These are phyloP conservation scores for Moringa oleifera DNA, from an alignment of 345 rosid genomes.

Conservation along the genomic window DNA sequence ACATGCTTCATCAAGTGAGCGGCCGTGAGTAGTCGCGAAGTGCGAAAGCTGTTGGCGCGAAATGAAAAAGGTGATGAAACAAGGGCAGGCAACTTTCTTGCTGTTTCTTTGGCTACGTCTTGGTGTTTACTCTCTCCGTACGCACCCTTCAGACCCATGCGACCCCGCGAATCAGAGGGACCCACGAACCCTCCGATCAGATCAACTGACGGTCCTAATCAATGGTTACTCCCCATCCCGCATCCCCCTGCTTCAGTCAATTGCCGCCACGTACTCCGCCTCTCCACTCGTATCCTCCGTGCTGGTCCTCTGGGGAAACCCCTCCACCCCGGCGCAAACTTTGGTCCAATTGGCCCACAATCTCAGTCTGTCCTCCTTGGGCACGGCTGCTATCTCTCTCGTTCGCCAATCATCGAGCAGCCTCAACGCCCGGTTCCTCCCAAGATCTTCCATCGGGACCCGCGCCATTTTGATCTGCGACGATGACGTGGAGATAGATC, in stretches of 20 bases:
- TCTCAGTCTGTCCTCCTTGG: slow-evolving; percentile 39
- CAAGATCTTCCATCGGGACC: slow-evolving; percentile 38
- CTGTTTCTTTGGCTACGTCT: slow-evolving; percentile 6
- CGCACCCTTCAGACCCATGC: slow-evolving; percentile 33
- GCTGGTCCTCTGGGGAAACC: slow-evolving; percentile 67
- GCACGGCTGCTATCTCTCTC: slow-evolving; percentile 46
- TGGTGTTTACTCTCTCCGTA: slow-evolving; percentile 19
- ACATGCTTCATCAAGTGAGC: not conserved
- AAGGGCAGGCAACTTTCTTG: not conserved
- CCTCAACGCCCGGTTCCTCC: slow-evolving; percentile 64
- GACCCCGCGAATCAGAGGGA: slow-evolving; percentile 25
- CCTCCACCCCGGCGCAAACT: slow-evolving; percentile 33
- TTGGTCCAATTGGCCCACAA: slow-evolving; percentile 41
- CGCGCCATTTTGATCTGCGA: slow-evolving; percentile 58
- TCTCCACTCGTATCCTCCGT: slow-evolving; percentile 50
- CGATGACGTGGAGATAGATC: slow-evolving; percentile 60
- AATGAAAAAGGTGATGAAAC: not conserved
- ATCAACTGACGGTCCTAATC: slow-evolving; percentile 68
- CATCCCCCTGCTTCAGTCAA: slow-evolving; percentile 52
- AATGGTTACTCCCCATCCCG: slow-evolving; percentile 69
- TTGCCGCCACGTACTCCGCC: slow-evolving; percentile 45
- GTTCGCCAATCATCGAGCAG: slow-evolving; percentile 51
- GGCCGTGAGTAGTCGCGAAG: not conserved
- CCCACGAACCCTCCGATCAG: slow-evolving; percentile 37
- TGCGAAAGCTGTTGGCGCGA: not conserved